These are phyloP conservation scores for Ogataea paradorogensis DNA, from an alignment of 805 yeast species.

Conservation along the genomic window DNA sequence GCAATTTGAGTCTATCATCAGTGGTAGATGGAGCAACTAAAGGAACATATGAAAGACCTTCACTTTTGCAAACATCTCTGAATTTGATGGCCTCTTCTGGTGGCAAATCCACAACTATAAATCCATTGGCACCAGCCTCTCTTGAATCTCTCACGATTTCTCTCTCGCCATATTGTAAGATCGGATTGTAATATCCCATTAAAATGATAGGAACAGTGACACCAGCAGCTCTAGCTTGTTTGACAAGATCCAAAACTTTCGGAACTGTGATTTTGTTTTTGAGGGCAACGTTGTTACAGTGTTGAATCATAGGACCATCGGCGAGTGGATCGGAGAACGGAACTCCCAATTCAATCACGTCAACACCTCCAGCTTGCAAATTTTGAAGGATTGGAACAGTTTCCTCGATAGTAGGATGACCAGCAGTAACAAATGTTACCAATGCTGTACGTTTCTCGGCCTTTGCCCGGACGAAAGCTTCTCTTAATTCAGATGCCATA, in stretches of 20 bases:
- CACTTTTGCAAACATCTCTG: conserved; percentile 64
- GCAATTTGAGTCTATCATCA: conserved; percentile 74
- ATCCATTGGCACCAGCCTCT: conserved; percentile 91
- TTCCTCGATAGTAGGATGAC: conserved; percentile 83
- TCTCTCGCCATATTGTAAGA: conserved; percentile 85
- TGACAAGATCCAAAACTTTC: conserved; percentile 67
- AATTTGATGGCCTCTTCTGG: conserved; percentile 95
- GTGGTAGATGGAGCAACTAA: conserved; percentile 96
- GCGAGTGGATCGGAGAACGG: conserved; percentile 99
- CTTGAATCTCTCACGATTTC: conserved; percentile 75
- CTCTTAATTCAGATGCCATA: conserved; percentile 34
- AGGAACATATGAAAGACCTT: conserved; percentile 84
- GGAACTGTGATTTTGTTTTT: conserved; percentile 75
- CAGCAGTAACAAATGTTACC: conserved; percentile 92
- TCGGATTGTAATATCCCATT: conserved; percentile 98
- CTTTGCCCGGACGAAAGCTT: conserved; percentile 34
- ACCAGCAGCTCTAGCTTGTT: conserved; percentile 75
- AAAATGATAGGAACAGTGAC: conserved; percentile 84
- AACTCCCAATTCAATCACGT: conserved; percentile 89
- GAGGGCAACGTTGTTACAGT: conserved; percentile 78
- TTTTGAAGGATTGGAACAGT: conserved; percentile 84
- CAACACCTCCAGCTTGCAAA: conserved; percentile 94
- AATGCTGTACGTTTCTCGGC: conserved; percentile 70
- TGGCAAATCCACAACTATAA: conserved; percentile 91
- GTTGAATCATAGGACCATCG: conserved; percentile 96